Base-by-base conservation (phyloP, 1,284 basidiomycete genomes). In the Volvariella surrecta region DNA sequence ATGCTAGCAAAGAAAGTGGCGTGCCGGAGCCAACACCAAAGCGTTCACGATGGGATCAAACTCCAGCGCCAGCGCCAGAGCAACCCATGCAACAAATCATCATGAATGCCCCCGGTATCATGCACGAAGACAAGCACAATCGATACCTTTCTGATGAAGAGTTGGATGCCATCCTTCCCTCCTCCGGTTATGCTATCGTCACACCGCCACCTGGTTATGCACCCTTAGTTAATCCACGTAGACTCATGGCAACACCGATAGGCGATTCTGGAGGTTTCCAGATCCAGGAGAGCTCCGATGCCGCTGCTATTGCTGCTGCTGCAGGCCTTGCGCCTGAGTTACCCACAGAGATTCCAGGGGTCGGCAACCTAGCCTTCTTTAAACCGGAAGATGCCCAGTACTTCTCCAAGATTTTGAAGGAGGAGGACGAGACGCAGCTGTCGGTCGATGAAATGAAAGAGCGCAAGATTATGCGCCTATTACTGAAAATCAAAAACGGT, bases 401-500 rank as follows among this genome's bases (percentile, higher is more conserved):
- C 66, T 99, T 99, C 54, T 86, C 92, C 46, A 97, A 97, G 65
- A 96, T 99, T 49, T 65, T 96, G 40, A 91, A 89, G 54, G 90
- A 95, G 61, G 90, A 94, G 56, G 92, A 97, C 56, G 91, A 96
- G 63, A 91, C 93, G 17, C 89, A 97, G 65, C 72, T 98, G 41
- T 81, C 89, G 1, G 82, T 94, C n/a, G 96, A 99, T 43, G 96
- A 99, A 68, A 88, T 98, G 76, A 99, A 99, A 69, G 96, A 99
- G 68, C 82, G 94, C 58, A 98, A 98, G 67, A 99, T 99, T 57
- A 98, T 99, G 94, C 85, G 94, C n/a, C 69, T 99, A n/a, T 70
- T 99, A 39, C 78, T 99, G 56, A 99, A 99, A 69, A 99, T 99
- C 68, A 99, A 99, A 74, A 99, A 99, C 62, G 96, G 96, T 39